phyloP scores from a whole-genome alignment of 768 basidiomycete species.

The Saitozyma sp. region DNA sequence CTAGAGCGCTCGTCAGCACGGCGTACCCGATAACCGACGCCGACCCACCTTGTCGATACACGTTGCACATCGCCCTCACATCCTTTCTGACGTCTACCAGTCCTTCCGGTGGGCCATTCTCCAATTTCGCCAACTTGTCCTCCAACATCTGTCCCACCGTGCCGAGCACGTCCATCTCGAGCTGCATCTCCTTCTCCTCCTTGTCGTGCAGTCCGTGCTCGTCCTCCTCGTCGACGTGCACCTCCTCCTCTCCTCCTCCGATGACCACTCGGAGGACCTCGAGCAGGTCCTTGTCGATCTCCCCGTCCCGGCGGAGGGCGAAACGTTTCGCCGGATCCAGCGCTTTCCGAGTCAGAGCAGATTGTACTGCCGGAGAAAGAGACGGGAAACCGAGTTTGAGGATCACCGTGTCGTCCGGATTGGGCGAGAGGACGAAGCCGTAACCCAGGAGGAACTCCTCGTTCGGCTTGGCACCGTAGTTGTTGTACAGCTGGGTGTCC shows the following conservation, averaged over 20 bases:
- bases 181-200: constrained; percentile 55
- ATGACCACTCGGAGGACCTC: constrained; percentile 50
- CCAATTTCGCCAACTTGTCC: constrained; percentile 39
- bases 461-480: constrained; percentile 89
- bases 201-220: constrained; percentile 33
- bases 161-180: constrained; percentile 68
- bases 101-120: constrained; percentile 29
- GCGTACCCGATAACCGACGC: not conserved
- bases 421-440: constrained; percentile 76
- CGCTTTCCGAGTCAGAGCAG: constrained; percentile 51
- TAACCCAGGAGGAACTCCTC: constrained; percentile 87
- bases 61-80: constrained; percentile 65
- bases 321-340: constrained; percentile 60
- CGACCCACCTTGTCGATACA: constrained; percentile 66
- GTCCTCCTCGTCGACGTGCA: constrained; percentile 31
- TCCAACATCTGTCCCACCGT: constrained; percentile 68
- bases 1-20: constrained; percentile 11
- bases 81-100: constrained; percentile 63
- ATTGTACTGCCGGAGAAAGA: not conserved
- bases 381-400: constrained; percentile 63
- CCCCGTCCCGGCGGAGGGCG: constrained; percentile 35
- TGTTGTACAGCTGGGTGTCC: constrained; percentile 74
- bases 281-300: constrained; percentile 42
- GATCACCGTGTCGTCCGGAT: constrained; percentile 83
- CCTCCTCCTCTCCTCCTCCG: constrained; percentile 26